Evolutionary conservation across 768 basidiomycete genomes (phyloP), one percentile per base, ranked within the genome.

Genomic region (Agaricus sinodeliciosus): DNA sequence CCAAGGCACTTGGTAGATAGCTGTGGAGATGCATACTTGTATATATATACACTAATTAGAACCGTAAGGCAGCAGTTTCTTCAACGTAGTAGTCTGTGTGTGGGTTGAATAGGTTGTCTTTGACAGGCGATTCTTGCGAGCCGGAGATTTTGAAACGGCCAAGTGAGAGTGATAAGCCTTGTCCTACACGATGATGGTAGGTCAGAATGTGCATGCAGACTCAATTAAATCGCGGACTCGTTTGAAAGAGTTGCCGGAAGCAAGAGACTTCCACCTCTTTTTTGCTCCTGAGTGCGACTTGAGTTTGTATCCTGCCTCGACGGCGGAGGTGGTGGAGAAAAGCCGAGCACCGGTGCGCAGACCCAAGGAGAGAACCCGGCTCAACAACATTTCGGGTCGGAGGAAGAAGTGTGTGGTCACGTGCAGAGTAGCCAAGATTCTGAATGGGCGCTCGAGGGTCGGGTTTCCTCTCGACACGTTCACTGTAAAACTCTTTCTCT

Each of bases 201-300:
- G 51, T 25, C 18, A 51, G 22, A 31, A 41, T 11, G 18, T 11
- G 34, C 43, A 44, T 28, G 9, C 22, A 19, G n/a, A 34, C 16
- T n/a, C 35, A 37, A 13, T 4, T 40, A 25, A 25, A 15, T 16
- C 39, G 55, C 83, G 41, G 55, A 90, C 87, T 59, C 87, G 85
- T 74, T 90, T 90, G 73, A 89, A 90, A 13, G 72, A 64, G 42
- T 65, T 72, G 15, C 81, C 79, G 22, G 79, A 82, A n/a, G 79
- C 78, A 42, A 89, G 66, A 3, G 84, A 82, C 53, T 79, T 72
- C 86, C 86, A 90, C 56, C 88, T 73, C 68, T 90, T 90, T 71
- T 90, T 90, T 19, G 88, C 78, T 9, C 87, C 88, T 3, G 81
- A 84, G 64, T 90, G 88, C 0, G 84, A 79, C 67, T 90, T 90